A percentile compares a stretch with the other conserved stretches of the same genome.
Evolutionary conservation across 208 protist species (phyloP).

Genomic region (Leishmania aethiopica): DNA sequence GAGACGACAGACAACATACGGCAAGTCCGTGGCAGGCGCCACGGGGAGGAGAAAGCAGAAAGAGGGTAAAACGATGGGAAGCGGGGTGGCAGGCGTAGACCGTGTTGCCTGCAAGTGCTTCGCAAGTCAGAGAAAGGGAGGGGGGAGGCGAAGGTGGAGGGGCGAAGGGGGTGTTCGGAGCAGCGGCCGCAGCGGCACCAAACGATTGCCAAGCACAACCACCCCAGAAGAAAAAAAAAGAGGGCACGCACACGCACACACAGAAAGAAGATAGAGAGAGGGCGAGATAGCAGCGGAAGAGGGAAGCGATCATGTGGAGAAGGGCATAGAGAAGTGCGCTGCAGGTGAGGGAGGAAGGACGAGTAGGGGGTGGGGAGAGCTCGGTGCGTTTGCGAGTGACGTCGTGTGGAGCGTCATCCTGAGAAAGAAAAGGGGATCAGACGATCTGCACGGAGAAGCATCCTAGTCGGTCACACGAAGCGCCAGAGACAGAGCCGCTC

Average conservation of each 20-base stretch:
- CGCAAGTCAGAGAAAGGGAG: background rate
- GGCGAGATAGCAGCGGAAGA: constrained; percentile 9
- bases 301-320: background rate
- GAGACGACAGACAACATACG: background rate
- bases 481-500: background rate
- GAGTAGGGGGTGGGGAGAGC: too few relatives aligned
- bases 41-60: background rate
- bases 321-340: background rate
- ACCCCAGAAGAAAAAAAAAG: background rate
- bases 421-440: background rate
- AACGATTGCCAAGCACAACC: background rate
- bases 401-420: background rate
- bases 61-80: background rate
- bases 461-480: background rate
- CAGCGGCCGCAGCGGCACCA: too few relatives aligned
- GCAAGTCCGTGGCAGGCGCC: background rate
- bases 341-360: background rate
- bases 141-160: background rate
- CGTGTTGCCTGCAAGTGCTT: background rate
- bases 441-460: background rate
- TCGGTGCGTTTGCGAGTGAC: background rate
- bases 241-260: background rate
- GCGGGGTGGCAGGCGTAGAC: background rate
- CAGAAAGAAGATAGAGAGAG: background rate
- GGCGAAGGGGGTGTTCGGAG: background rate